These are phyloP conservation scores for Scenedesmus sp. DNA, from an alignment of 163 green algal genomes.

Conservation along the genomic window DNA sequence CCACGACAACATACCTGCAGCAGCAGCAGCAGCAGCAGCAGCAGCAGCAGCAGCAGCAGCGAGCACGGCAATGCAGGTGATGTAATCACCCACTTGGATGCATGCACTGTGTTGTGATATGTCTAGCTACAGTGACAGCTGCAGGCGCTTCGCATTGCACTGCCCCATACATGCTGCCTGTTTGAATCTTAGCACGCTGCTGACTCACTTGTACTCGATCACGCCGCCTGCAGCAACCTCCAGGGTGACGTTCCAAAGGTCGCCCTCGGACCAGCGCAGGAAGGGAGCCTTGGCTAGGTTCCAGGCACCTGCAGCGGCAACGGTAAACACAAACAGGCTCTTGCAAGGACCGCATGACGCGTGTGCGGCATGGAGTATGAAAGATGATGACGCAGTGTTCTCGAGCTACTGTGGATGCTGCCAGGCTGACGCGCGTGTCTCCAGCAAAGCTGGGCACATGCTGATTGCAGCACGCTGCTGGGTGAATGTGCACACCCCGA, in stretches of 20 bases:
- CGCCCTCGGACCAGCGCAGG: slow-evolving; percentile 51
- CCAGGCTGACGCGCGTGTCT: too few relatives aligned
- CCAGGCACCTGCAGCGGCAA: slow-evolving; percentile 52
- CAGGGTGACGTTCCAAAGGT: slow-evolving; percentile 53
- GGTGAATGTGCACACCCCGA: too few relatives aligned
- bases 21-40: slow-evolving; percentile 9
- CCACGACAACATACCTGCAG: slow-evolving; percentile 50
- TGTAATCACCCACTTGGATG: background rate
- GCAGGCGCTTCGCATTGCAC: background rate
- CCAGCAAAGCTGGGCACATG: too few relatives aligned
- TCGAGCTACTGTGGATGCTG: too few relatives aligned
- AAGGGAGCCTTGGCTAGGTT: slow-evolving; percentile 42
- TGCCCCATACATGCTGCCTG: background rate
- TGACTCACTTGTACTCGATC: slow-evolving; percentile 55
- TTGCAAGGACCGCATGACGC: background rate
- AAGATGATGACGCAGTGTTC: too few relatives aligned
- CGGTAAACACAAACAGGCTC: background rate
- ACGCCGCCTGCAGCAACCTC: slow-evolving; percentile 42
- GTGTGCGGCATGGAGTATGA: too few relatives aligned
- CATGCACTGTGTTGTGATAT: background rate
- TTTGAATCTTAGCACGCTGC: background rate
- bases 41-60: background rate
- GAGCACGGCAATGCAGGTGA: background rate
- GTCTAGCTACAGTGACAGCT: background rate
- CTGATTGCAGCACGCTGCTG: too few relatives aligned